Evolutionary conservation across 495 filamentous ascomycete species (phyloP), one percentile per base, ranked within the genome.

Genomic region (Cercophora sp.): DNA sequence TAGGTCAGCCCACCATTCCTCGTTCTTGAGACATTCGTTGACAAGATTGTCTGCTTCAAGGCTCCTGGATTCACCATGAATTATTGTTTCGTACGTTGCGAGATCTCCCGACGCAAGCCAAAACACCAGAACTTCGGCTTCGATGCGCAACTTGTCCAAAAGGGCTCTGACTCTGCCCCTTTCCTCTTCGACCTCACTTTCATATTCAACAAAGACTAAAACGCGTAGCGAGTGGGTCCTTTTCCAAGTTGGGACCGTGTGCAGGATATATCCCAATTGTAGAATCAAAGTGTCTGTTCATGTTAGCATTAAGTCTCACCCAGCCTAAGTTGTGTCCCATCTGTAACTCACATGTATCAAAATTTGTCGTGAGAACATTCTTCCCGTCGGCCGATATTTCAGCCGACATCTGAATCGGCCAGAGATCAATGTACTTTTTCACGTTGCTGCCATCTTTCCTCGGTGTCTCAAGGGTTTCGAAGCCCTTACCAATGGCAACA

Each of bases 1-100:
- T n/a, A 92, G 69, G 32, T 89, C 86, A 52, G 85, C 78, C 89
- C 89, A 94, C 89, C 89, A 94, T 31, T 83, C 83, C 58, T 93
- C 83, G 13, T 83, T 77, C 50, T 79, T 77, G 36, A 93, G 64
- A 35, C 78, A 73, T 9, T 77, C 71, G 32, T 86, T 73, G 19
- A 90, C 81, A 13, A 75, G 61, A 11, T 67, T 64, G 16, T 74
- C 70, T 1, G 74, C 70, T 34, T 82, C 79, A 6, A 67, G 64
- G 20, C 68, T 62, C 15, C 61, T 59, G 15, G 65, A 67, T 6
- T 61, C 63, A 0, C 86, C 89, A 58, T 91, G 88, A 25, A 95
- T 77, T 55, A 95, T 87, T 13, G 83, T 75, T 55, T 90, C 84
- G 59, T 95, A 95, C 2, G 82, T 83, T 45, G 80, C 72, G 9